phyloP scores from a whole-genome alignment of 352 stramenopile species.

The Phytopythium mirpurense region DNA sequence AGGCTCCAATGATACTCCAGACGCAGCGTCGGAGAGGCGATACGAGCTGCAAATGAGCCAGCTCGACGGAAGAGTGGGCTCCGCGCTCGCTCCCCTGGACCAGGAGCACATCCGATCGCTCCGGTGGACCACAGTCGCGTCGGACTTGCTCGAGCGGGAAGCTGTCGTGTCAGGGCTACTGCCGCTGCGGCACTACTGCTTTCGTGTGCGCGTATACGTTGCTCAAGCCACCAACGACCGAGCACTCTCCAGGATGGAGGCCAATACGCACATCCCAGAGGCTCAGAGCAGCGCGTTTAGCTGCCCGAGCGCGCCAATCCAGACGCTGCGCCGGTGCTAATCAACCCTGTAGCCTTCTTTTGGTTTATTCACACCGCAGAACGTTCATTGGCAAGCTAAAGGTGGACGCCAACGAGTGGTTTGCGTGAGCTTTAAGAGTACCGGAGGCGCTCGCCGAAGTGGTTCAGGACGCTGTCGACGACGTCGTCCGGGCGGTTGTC shows the following conservation, averaged over 20 bases:
- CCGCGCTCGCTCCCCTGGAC: not conserved
- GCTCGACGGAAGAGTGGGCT: constrained; percentile 8
- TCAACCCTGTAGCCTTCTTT: not conserved
- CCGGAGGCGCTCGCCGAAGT: constrained; percentile 29
- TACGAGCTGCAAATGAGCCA: constrained; percentile 23
- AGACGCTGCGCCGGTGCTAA: constrained; percentile 16
- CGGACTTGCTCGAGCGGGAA: constrained; percentile 4
- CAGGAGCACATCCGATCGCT: not conserved
- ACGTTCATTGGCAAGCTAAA: not conserved
- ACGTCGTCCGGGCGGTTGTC: constrained; percentile 50
- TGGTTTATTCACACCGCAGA: not conserved
- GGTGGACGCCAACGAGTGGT: no score
- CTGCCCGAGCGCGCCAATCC: constrained; percentile 12
- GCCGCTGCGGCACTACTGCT: constrained; percentile 19
- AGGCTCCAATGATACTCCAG: no score
- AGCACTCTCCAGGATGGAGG: not conserved
- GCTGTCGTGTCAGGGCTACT: constrained; percentile 12
- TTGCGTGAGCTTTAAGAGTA: not conserved
- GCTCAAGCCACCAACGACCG: not conserved
- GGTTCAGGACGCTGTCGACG: constrained; percentile 28
- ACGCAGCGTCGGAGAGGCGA: not conserved
- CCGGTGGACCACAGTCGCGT: constrained; percentile 9
- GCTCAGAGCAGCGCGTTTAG: constrained; percentile 12
- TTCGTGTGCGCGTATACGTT: constrained; percentile 12
- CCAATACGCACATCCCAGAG: not conserved